Conservation (phyloP, 441 rosid genomes). For the Manihot esculenta region DNA sequence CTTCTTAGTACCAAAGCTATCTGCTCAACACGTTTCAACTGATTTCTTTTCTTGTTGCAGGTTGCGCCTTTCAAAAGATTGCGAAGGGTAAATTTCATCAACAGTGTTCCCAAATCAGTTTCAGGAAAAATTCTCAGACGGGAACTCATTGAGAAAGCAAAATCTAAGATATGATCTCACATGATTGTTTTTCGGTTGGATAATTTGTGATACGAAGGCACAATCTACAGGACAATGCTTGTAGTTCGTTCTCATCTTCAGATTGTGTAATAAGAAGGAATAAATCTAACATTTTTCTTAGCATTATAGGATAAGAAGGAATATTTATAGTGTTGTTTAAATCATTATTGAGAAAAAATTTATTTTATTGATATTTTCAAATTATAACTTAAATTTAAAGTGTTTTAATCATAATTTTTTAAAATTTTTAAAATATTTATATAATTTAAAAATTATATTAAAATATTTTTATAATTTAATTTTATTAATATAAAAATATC, state of each 20-base stretch:
- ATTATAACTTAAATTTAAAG: too few relatives aligned
- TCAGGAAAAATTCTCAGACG: slow-evolving; percentile 53
- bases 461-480: too few relatives aligned
- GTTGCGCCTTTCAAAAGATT: slow-evolving; percentile 58
- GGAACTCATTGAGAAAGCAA: slow-evolving; percentile 36
- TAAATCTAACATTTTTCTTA: background rate
- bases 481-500: too few relatives aligned
- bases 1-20: background rate
- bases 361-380: too few relatives aligned
- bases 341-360: too few relatives aligned
- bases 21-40: background rate
- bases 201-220: background rate
- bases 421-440: too few relatives aligned
- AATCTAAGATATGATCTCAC: slow-evolving; percentile 37
- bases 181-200: background rate
- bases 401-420: too few relatives aligned
- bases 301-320: background rate
- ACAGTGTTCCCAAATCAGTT: slow-evolving; percentile 45
- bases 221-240: background rate
- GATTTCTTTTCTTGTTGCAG: slow-evolving; percentile 26
- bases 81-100: slow-evolving; percentile 37
- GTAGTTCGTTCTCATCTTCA: too few relatives aligned
- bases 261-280: background rate
- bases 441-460: too few relatives aligned
- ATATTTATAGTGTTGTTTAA: too few relatives aligned